Evolutionary conservation across 1,284 basidiomycete species (phyloP).

Genomic region (Pascua guehoae): DNA sequence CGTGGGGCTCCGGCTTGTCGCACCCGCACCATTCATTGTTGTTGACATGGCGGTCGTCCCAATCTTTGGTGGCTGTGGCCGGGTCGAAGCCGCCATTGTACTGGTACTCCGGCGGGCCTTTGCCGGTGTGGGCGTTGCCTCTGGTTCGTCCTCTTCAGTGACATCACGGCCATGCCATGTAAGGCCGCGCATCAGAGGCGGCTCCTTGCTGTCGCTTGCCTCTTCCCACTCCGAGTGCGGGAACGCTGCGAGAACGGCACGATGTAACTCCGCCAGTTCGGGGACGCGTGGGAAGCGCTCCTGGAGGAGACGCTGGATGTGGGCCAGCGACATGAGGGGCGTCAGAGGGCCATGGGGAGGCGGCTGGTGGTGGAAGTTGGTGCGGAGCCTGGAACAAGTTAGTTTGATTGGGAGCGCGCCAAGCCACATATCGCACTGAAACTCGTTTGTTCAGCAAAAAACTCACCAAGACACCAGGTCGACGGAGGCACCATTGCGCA

Average conservation of each 20-base stretch:
- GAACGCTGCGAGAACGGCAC: constrained; percentile 41
- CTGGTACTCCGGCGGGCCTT: too few species aligned
- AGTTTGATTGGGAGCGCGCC: not conserved
- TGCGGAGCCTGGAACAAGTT: constrained; percentile 34
- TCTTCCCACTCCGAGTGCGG: constrained; percentile 40
- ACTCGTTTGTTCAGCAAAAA: constrained; percentile 1
- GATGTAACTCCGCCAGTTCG: constrained; percentile 33
- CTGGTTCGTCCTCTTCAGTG: constrained; percentile 28
- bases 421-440: not conserved
- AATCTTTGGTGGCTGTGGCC: too few species aligned
- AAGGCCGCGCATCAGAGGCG: constrained; percentile 41
- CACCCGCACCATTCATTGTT: not conserved
- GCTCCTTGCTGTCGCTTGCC: constrained; percentile 33
- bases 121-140: constrained; percentile 7
- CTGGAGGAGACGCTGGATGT: constrained; percentile 37
- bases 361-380: constrained; percentile 44
- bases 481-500: constrained; percentile 40
- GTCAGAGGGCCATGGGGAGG: constrained; percentile 33
- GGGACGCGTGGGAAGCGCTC: constrained; percentile 44
- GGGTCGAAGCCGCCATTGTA: too few species aligned
- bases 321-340: constrained; percentile 38
- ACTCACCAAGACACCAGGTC: constrained; percentile 46
- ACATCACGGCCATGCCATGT: constrained; percentile 42
- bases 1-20: constrained; percentile 28
- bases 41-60: too few species aligned